Evolutionary conservation across 2,329 filamentous ascomycete species (phyloP).

Genomic region (Myriosclerotinia duriaeana): DNA sequence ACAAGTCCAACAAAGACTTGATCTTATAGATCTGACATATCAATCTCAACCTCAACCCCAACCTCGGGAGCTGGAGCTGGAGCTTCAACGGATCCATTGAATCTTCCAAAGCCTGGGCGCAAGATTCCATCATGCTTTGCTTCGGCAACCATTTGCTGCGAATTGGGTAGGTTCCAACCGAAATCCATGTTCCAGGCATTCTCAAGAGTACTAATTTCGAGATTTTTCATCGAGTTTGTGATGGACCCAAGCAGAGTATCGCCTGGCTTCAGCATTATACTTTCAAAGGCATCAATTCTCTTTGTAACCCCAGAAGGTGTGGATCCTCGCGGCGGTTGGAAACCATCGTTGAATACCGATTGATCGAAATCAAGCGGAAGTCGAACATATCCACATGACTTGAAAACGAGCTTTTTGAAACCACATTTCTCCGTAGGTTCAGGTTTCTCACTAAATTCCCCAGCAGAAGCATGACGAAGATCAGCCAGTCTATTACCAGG

Average conservation of each 20-base stretch:
- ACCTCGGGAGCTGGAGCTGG: neutral
- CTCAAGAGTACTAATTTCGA: conserved; percentile 33
- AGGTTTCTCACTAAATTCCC: conserved; percentile 40
- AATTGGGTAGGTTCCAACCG: conserved; percentile 29
- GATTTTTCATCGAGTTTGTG: conserved; percentile 33
- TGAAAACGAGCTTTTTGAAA: conserved; percentile 35
- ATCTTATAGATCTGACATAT: neutral
- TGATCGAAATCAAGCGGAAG: conserved; percentile 40
- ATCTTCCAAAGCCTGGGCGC: conserved; percentile 35
- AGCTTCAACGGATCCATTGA: conserved; percentile 36
- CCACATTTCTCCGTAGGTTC: conserved; percentile 27
- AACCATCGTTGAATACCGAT: conserved; percentile 27
- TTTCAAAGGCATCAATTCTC: conserved; percentile 34
- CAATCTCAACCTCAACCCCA: neutral
- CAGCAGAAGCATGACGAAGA: conserved; percentile 42
- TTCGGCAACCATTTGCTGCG: conserved; percentile 24
- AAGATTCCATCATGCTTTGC: conserved; percentile 34
- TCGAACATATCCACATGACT: conserved; percentile 39
- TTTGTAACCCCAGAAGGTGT: conserved; percentile 30
- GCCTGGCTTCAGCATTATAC: conserved; percentile 38
- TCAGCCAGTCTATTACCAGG: conserved; percentile 48
- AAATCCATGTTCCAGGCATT: conserved; percentile 36
- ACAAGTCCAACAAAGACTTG: no score
- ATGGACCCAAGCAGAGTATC: conserved; percentile 34
- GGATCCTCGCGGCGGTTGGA: conserved; percentile 3